phyloP scores from a whole-genome alignment of 805 yeast species.

The Yarrowia sp. region DNA sequence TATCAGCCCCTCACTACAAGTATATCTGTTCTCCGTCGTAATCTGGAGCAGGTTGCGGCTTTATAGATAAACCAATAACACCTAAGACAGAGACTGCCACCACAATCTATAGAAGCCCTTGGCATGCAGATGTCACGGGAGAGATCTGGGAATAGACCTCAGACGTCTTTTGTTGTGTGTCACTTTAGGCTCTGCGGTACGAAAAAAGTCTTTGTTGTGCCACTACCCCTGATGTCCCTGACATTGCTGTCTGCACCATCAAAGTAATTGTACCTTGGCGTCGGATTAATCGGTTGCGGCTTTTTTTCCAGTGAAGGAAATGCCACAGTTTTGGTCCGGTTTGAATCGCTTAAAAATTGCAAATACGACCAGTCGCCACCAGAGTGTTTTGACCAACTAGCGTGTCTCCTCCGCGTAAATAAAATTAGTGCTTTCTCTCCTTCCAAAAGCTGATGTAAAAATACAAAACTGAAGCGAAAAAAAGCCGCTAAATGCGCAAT shows the following conservation, averaged over 20 bases:
- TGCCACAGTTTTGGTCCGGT: too few species aligned
- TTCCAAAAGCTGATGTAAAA: neutral
- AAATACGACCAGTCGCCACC: neutral
- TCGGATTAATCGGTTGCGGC: neutral
- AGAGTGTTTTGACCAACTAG: neutral
- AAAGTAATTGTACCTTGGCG: neutral
- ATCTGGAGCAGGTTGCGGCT: neutral
- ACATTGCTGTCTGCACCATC: slow-evolving; percentile 12
- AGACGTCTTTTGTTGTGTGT: neutral
- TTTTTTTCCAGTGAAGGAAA: too few species aligned
- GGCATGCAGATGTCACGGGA: slow-evolving; percentile 7
- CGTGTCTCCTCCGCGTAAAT: neutral
- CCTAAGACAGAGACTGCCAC: neutral
- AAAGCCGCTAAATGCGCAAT: slow-evolving; percentile 18
- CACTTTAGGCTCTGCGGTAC: neutral
- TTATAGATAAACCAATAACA: neutral
- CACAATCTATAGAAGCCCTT: neutral
- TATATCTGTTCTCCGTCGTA: too few species aligned
- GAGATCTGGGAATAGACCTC: neutral
- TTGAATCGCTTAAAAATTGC: too few species aligned
- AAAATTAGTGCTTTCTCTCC: neutral
- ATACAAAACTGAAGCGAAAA: neutral
- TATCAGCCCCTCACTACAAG: too few species aligned
- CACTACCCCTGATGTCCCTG: slow-evolving; percentile 9
- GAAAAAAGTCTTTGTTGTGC: neutral